Percentiles rank a stretch among this genome's conserved stretches.
phyloP scores from a whole-genome alignment of 441 rosid species.

The Arabidopsis hybrid region DNA sequence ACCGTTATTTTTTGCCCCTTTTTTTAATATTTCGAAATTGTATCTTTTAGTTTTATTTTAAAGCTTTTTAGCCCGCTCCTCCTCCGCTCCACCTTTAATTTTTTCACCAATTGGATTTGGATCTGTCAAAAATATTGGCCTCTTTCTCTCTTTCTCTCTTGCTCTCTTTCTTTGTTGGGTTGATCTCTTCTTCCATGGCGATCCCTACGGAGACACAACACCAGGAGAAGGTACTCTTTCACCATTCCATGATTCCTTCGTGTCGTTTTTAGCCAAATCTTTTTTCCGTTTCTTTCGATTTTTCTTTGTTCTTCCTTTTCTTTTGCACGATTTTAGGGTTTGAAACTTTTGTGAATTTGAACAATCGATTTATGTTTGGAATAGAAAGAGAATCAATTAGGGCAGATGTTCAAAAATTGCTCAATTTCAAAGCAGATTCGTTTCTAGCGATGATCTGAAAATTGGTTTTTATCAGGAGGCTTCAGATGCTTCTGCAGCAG shows the following conservation, averaged over 20 bases:
- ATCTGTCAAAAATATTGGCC: conserved; percentile 16
- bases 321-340: conserved; percentile 20
- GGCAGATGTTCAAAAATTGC: background rate
- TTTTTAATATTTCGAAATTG: background rate
- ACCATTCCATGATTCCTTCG: background rate
- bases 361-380: background rate
- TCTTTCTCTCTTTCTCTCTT: conserved; percentile 1
- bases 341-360: background rate
- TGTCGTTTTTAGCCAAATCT: background rate
- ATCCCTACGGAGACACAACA: conserved; percentile 44
- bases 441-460: conserved; percentile 2
- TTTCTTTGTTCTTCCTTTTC: background rate
- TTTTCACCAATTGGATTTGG: conserved; percentile 1
- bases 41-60: background rate
- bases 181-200: conserved; percentile 44
- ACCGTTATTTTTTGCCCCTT: conserved; percentile 32
- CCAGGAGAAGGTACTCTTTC: conserved; percentile 38
- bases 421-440: conserved; percentile 7
- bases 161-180: background rate
- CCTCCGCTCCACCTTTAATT: background rate
- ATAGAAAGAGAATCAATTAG: no score
- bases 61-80: conserved; percentile 38
- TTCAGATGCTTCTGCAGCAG: conserved; percentile 56
- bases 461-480: conserved; percentile 48
- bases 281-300: background rate